phyloP scores from a whole-genome alignment of 768 basidiomycete genomes.

The Punctularia strigosozonata region DNA sequence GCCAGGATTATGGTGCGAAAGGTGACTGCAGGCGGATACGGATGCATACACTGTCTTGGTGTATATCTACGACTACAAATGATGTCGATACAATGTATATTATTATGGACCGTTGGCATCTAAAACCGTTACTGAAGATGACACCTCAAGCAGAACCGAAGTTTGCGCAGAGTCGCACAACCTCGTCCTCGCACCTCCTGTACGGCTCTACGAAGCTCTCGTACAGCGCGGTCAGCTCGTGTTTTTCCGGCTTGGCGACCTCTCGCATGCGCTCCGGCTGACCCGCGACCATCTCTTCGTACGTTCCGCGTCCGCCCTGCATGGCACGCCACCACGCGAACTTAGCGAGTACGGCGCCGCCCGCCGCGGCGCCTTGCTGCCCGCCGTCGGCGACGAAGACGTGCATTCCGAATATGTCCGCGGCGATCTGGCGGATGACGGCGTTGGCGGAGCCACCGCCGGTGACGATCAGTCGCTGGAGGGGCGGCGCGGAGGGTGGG shows the following conservation, averaged over 20 bases:
- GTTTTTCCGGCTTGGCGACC: conserved; percentile 45
- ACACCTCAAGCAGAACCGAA: too few relatives aligned
- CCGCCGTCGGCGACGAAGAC: conserved; percentile 45
- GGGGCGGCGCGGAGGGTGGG: conserved; percentile 36
- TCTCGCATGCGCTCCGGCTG: conserved; percentile 42
- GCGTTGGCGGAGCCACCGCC: conserved; percentile 72
- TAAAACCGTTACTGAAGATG: too few relatives aligned
- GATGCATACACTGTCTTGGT: too few relatives aligned
- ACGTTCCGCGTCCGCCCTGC: conserved; percentile 32
- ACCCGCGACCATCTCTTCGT: conserved; percentile 51
- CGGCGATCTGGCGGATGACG: conserved; percentile 61
- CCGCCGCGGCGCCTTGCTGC: conserved; percentile 62
- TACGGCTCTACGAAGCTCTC: conserved; percentile 41
- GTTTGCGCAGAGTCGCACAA: conserved; percentile 22
- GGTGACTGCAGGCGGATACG: too few relatives aligned
- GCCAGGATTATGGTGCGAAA: too few relatives aligned
- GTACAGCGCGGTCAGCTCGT: conserved; percentile 33
- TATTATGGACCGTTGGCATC: too few relatives aligned
- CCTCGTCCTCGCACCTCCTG: conserved; percentile 41
- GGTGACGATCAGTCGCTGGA: conserved; percentile 62
- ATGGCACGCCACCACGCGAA: conserved; percentile 56
- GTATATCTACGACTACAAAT: too few relatives aligned
- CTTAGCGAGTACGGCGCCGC: conserved; percentile 61
- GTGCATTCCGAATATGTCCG: conserved; percentile 69
- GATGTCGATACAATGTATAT: too few relatives aligned